Base-by-base conservation (phyloP, 495 filamentous ascomycete genomes). In the Aspergillus biplanus region DNA sequence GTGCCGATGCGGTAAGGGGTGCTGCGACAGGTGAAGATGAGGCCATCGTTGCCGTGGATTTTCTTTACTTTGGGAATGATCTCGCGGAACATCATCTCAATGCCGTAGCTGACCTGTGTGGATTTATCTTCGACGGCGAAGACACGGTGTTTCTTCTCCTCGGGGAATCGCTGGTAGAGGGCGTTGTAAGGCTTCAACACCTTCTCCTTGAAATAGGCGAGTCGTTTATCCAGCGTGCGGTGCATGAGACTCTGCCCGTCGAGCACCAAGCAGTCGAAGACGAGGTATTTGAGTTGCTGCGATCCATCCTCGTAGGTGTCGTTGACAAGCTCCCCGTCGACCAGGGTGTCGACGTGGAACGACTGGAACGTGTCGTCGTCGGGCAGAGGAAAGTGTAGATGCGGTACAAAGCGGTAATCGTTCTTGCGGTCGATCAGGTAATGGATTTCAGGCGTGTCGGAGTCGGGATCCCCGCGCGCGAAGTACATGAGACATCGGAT, bases 381-480 rank as follows among this genome's bases (percentile, higher is more conserved):
- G 2, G 86, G 83, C 32, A 89, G 61, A 0, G 95, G 95, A 71
- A 98, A 95, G 74, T 96, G 92, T 49, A 97, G 78, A 42, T 80
- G 79, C 7, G 83, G 84, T n/a, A 92, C 85, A 61, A 77, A 91
- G 81, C 93, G 97, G 80, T 93, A 99, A 67, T 97, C 92, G 75
- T 99, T 98, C 78, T 90, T 94, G 65, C 95, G 92, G 75, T 99
- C 95, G 76, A 99, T 96, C 62, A 99, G 80, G 81, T 96, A 97
- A 64, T 86, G 80, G 55, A 86, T 84, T 60, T 90, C 82, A 6
- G 82, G 78, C 8, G 65, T 66, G 11, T 83, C 76, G 31, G 74
- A 78, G 27, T 82, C 80, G 31, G 76, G 70, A 35, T 80, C 80
- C 11, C 80, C 80, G 49, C 73, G 70, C 62, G 90, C 90, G 64